Evolutionary conservation across 1,284 basidiomycete species (phyloP).

Genomic region (Omphalotus olearius): DNA sequence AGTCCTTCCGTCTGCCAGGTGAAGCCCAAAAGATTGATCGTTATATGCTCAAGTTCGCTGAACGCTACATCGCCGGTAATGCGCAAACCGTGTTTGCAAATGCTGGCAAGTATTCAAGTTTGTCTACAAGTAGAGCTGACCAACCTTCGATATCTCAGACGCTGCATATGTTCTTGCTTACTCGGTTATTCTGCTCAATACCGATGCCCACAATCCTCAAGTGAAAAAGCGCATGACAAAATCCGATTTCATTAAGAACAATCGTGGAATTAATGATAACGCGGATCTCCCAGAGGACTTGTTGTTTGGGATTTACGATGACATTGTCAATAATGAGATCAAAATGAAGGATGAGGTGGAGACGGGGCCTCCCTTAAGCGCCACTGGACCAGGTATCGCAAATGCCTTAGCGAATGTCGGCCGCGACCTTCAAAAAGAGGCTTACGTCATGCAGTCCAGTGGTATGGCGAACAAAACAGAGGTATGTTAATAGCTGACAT

Average conservation of each 20-base stretch:
- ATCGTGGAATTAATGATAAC: slow-evolving; percentile 91
- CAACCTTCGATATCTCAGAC: slow-evolving; percentile 42
- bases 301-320: slow-evolving; percentile 77
- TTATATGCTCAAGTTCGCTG: slow-evolving; percentile 98
- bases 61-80: slow-evolving; percentile 89
- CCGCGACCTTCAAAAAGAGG: slow-evolving; percentile 89
- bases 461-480: slow-evolving; percentile 96
- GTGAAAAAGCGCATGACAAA: slow-evolving; percentile 93
- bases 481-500: slow-evolving; percentile 35
- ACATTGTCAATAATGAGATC: slow-evolving; percentile 89
- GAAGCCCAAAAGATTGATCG: slow-evolving; percentile 98
- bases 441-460: slow-evolving; percentile 89
- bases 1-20: slow-evolving; percentile 92
- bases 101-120: slow-evolving; percentile 49
- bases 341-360: slow-evolving; percentile 97
- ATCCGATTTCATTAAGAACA: slow-evolving; percentile 87
- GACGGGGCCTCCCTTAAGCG: slow-evolving; percentile 39
- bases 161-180: slow-evolving; percentile 92
- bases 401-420: slow-evolving; percentile 84
- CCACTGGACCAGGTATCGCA: slow-evolving; percentile 69
- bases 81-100: slow-evolving; percentile 78
- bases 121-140: not conserved
- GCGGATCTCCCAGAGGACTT: slow-evolving; percentile 85
- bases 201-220: slow-evolving; percentile 92
- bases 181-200: slow-evolving; percentile 93